Conservation (phyloP, 2,329 filamentous ascomycete species). For the Botrytis tulipae region DNA sequence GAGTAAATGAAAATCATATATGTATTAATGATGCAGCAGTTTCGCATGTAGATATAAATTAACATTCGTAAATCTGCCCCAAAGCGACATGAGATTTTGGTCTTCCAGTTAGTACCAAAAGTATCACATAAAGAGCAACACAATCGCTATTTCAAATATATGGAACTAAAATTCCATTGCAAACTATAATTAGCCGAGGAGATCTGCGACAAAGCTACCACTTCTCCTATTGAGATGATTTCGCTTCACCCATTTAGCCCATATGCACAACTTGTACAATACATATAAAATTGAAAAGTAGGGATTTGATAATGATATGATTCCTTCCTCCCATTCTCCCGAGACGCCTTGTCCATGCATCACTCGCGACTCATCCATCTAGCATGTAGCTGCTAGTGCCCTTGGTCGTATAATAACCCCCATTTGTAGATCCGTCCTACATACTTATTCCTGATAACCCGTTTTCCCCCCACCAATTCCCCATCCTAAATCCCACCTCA, state of each 20-base stretch:
- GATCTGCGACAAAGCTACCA: not conserved
- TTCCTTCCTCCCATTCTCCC: not conserved
- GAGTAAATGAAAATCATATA: no score
- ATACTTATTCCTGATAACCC: not conserved
- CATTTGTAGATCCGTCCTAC: not conserved
- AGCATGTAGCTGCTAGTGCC: not conserved
- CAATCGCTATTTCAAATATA: not conserved
- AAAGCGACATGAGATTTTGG: no score
- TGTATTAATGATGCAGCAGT: no score
- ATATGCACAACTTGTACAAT: not conserved
- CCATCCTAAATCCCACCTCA: not conserved
- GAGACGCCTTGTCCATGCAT: not conserved
- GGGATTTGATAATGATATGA: not conserved
- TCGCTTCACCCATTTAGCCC: not conserved
- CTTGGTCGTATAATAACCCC: not conserved
- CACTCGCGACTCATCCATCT: not conserved
- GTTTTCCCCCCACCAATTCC: not conserved
- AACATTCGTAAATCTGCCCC: no score
- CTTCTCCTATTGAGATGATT: not conserved
- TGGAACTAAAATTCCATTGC: not conserved
- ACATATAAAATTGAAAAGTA: not conserved
- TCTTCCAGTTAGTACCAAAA: no score
- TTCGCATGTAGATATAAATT: no score
- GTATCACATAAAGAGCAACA: no score
- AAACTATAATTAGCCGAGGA: not conserved